These are phyloP conservation scores for Nitzschia sp. DNA, from an alignment of 108 stramenopile genomes.

Conservation along the genomic window DNA sequence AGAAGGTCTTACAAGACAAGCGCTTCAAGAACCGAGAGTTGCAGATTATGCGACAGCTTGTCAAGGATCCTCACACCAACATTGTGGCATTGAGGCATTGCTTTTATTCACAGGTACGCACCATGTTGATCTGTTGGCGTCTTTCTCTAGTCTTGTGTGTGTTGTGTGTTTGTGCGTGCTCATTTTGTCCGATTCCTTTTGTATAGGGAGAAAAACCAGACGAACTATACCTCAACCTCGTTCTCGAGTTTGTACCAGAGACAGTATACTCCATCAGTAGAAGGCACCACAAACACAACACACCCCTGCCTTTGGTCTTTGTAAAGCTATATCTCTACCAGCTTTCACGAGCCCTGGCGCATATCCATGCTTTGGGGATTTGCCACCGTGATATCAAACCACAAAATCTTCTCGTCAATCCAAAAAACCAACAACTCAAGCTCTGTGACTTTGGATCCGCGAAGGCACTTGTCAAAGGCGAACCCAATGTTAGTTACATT, in stretches of 20 bases:
- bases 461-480: constrained; percentile 91
- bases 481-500: constrained; percentile 97
- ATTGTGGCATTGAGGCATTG: constrained; percentile 96
- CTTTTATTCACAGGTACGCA: constrained; percentile 90
- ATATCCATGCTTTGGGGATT: constrained; percentile 94
- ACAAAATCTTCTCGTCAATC: constrained; percentile 96
- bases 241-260: constrained; percentile 97
- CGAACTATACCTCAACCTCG: constrained; percentile 96
- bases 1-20: constrained; percentile 98
- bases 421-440: constrained; percentile 91
- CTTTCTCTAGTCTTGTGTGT: not conserved
- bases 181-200: not conserved
- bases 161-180: not conserved
- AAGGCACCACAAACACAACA: constrained; percentile 90
- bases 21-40: constrained; percentile 98
- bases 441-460: constrained; percentile 98
- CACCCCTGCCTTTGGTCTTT: constrained; percentile 79
- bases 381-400: constrained; percentile 99
- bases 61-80: constrained; percentile 93
- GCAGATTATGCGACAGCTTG: constrained; percentile 96
- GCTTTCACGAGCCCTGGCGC: constrained; percentile 92
- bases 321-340: constrained; percentile 98
- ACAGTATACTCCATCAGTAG: constrained; percentile 95
- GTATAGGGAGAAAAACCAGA: constrained; percentile 85
- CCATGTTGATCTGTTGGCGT: too few species aligned